Conservation (phyloP, 208 protist genomes). For the Trypanosoma mega region DNA sequence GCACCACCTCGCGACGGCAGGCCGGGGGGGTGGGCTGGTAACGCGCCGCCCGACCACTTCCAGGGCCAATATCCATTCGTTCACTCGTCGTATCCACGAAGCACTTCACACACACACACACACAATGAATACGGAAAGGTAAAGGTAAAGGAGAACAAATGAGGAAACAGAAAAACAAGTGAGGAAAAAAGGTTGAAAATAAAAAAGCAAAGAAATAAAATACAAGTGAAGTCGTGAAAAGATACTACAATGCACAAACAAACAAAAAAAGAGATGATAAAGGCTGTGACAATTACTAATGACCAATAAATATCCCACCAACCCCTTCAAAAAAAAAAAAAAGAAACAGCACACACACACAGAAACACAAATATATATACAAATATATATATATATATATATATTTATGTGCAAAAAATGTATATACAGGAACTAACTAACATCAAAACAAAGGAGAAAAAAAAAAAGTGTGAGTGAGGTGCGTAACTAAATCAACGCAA, state of each 20-base stretch:
- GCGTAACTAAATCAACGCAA: too few species aligned
- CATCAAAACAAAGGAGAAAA: too few species aligned
- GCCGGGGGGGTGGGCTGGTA: slow-evolving; percentile 34
- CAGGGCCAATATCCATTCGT: slow-evolving; percentile 23
- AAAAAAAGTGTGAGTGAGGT: too few species aligned
- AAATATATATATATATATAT: slow-evolving; percentile 2
- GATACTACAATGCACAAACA: too few species aligned
- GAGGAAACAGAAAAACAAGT: not conserved
- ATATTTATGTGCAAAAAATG: not conserved
- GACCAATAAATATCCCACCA: slow-evolving; percentile 10
- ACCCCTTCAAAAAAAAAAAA: slow-evolving; percentile 24
- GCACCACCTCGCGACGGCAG: slow-evolving; percentile 39
- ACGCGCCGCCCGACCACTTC: slow-evolving; percentile 10
- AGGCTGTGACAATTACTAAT: slow-evolving; percentile 3
- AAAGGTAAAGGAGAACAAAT: not conserved
- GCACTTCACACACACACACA: too few species aligned
- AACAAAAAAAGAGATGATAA: slow-evolving; percentile 12
- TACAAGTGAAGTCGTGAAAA: slow-evolving; percentile 3
- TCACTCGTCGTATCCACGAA: not conserved
- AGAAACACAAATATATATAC: too few species aligned
- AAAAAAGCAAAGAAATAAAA: slow-evolving; percentile 13
- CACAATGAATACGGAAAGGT: too few species aligned
- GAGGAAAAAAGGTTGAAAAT: slow-evolving; percentile 18
- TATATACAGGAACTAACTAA: too few species aligned
- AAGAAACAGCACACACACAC: too few species aligned